Evolutionary conservation across 805 yeast species (phyloP), one percentile per base, ranked within the genome.

Genomic region (Kodamaea nitidulidarum): DNA sequence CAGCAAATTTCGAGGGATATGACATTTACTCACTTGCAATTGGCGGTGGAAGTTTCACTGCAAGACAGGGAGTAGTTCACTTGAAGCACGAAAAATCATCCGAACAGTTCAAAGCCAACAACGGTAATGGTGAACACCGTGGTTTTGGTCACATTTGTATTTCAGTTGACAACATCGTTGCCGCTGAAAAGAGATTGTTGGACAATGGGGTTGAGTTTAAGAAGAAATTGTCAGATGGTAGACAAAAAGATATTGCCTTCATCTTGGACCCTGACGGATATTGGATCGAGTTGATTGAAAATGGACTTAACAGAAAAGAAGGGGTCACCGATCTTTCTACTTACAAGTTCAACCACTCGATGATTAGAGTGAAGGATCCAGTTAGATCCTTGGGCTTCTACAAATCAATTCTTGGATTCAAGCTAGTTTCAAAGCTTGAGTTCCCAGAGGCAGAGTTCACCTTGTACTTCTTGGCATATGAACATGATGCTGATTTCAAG

Each of bases 71-170:
- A 39, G 75, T 91, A 14, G 71, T 91, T 42, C 97, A 88, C 61
- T 73, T 91, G 53, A 78, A 88, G 47, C 95, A 88, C 64, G 76
- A 81, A 54, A 80, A 84, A 65, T 93, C 91, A 8, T 70, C 81
- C 34, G 85, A 84, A 61, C 60, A 59, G 41, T 88, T 70, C 64
- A 70, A 62, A 43, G 61, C 83, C 35, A 83, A 77, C 65, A 84
- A 82, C 55, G 98, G 98, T 43, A 91, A 93, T 58, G 78, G 72
- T 7, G 91, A 95, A 28, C 70, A 78, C 59, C 76, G 91, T 49
- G 98, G 98, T 0, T 91, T 90, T 56, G 98, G 98, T 15, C 98
- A 91, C 63, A 80, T 88, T 43, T 88, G 96, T 63, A 65, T 91
- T 49, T 73, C 95, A 1, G 96, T 90, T 11, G 86, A 87, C 50